phyloP scores from a whole-genome alignment of 1,284 basidiomycete species.

The Moesziomyces globuligerus region DNA sequence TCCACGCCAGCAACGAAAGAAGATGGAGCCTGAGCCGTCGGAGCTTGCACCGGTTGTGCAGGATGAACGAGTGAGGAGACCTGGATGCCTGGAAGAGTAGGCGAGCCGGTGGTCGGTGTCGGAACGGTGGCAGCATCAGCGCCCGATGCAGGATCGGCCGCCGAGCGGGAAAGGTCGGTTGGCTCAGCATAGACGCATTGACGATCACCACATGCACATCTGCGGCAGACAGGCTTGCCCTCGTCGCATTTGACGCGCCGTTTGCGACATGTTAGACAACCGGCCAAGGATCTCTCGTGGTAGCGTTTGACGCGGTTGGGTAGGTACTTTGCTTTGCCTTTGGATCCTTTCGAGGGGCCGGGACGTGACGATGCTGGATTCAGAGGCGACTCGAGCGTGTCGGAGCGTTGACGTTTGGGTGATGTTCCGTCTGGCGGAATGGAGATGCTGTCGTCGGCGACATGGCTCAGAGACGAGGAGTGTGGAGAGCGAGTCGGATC shows the following conservation, averaged over 20 bases:
- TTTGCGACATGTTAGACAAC: conserved; percentile 43
- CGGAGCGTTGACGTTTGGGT: conserved; percentile 6
- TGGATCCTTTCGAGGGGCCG: conserved; percentile 29
- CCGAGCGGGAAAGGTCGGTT: neutral
- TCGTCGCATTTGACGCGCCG: conserved; percentile 48
- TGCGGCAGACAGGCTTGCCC: conserved; percentile 26
- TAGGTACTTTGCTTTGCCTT: conserved; percentile 44
- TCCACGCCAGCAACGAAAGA: neutral
- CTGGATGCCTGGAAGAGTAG: conserved; percentile 13
- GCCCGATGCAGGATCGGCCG: neutral
- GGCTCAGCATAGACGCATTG: conserved; percentile 33
- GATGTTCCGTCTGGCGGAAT: neutral
- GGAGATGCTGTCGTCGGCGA: neutral
- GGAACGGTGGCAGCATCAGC: neutral
- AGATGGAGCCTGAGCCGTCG: neutral
- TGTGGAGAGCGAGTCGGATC: neutral
- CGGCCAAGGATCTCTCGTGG: conserved; percentile 39
- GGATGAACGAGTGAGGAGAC: conserved; percentile 31
- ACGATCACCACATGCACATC: conserved; percentile 40
- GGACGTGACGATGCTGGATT: conserved; percentile 1
- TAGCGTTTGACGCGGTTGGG: conserved; percentile 45
- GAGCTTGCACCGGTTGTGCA: conserved; percentile 4
- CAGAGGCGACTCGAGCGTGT: neutral
- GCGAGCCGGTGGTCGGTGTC: neutral
- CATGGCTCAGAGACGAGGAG: neutral